Base-by-base conservation (phyloP, 176 grass and related monocot species). In the Musa itinerans region DNA sequence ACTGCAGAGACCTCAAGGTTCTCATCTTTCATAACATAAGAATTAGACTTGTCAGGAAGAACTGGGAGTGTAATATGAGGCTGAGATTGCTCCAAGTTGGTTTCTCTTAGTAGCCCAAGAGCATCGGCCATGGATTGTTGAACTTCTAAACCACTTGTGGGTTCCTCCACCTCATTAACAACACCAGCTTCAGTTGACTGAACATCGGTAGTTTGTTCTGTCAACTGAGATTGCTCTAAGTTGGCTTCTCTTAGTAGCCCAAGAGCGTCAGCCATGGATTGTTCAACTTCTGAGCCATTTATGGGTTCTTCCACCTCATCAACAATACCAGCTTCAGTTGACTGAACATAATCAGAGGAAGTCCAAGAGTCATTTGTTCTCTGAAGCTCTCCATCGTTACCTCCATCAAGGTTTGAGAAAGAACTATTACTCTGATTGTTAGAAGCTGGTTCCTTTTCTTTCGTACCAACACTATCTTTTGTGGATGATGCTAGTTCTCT, bases 401-500 rank as follows among this genome's bases (percentile, higher is more conserved):
- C 22, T 70, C 61, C 43, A 85, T 62, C 78, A 85, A 74, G 74
- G 25, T 66, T 53, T 72, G 81, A 73, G 56, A 86, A 77, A 57
- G 84, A 85, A 70, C 63, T 81, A 58, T 58, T 71, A 66, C 77
- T 51, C 50, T 62, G 69, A 87, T 73, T 68, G 72, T 55, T 77
- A 21, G 29, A 56, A 69, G 14, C 11, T 61, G 79, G 15, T 23
- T 75, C 83, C 63, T 89, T 83, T 69, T 79, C 83, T 54, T 84
- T 83, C 49, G 76, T 78, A 77, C 86, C 64, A 82, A 83, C 82
- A 83, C 79, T 88, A 78, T 89, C 78, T n/a, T 81, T 76, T 51
- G 87, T 79, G 72, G 69, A 55, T 78, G 90, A 81, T 57, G 86
- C 75, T 17, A 85, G 56, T 80, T 97, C 87, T 78, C 85, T 92